Evolutionary conservation across 768 basidiomycete genomes (phyloP).

Genomic region (Leccinum variicolor): DNA sequence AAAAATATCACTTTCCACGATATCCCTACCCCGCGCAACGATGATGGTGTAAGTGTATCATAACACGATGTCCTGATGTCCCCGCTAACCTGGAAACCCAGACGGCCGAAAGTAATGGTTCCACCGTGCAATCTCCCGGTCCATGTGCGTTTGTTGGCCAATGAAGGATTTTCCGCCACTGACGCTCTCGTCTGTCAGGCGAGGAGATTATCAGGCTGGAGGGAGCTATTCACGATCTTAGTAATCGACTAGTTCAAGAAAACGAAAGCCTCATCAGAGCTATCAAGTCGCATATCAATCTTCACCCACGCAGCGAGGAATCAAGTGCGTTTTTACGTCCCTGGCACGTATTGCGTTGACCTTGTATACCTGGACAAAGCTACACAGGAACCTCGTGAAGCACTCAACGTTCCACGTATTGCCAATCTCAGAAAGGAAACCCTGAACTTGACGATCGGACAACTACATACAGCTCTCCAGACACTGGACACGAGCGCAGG

Average conservation of each 20-base stretch:
- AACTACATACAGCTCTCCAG: too few relatives aligned
- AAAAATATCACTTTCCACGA: background rate
- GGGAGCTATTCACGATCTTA: background rate
- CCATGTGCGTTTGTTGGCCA: background rate
- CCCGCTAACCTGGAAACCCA: background rate
- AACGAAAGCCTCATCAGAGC: background rate
- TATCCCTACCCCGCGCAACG: background rate
- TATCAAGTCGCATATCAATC: background rate
- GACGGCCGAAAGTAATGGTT: background rate
- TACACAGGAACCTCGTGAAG: too few relatives aligned
- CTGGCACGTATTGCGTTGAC: too few relatives aligned
- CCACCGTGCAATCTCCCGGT: background rate
- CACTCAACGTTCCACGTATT: too few relatives aligned
- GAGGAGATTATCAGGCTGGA: background rate
- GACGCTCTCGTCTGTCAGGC: background rate
- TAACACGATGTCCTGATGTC: background rate
- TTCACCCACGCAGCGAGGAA: background rate
- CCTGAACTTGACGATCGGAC: too few relatives aligned
- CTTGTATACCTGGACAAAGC: too few relatives aligned
- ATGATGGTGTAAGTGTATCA: background rate
- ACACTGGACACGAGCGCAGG: too few relatives aligned
- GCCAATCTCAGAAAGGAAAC: too few relatives aligned
- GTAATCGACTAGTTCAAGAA: background rate
- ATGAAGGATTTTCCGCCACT: background rate
- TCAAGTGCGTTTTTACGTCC: background rate